These are phyloP conservation scores for Trypanosoma congolense DNA, from an alignment of 208 protist species.

Conservation along the genomic window DNA sequence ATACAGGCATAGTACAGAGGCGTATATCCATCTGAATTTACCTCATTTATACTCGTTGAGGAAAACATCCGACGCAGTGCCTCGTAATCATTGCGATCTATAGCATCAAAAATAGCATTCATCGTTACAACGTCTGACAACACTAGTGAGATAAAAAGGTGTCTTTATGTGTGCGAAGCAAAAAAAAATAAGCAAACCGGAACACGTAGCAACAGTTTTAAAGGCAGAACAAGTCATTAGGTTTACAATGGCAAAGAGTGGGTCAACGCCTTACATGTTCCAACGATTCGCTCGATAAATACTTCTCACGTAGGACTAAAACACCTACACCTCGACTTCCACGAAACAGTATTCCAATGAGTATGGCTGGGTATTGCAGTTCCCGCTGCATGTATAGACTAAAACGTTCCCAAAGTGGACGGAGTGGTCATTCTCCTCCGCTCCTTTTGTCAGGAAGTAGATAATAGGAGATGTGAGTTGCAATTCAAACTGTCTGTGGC, in stretches of 20 bases:
- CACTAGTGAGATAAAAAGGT: no score
- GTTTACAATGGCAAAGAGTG: no score
- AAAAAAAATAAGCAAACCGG: no score
- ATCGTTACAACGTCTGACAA: no score
- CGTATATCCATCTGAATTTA: slow-evolving; percentile 53
- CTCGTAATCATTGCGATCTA: slow-evolving; percentile 7
- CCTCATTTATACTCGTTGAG: slow-evolving; percentile 15
- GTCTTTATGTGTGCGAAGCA: no score
- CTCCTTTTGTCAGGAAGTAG: slow-evolving; percentile 71
- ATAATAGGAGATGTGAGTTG: slow-evolving; percentile 77
- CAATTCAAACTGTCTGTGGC: slow-evolving; percentile 62
- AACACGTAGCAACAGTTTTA: no score
- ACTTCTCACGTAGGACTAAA: slow-evolving; percentile 2
- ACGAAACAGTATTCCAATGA: slow-evolving; percentile 58
- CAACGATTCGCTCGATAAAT: slow-evolving; percentile 7
- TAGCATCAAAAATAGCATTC: slow-evolving; percentile 11
- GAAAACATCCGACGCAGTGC: background rate
- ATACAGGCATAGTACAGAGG: slow-evolving; percentile 85
- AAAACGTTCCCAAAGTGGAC: slow-evolving; percentile 83
- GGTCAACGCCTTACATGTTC: no score
- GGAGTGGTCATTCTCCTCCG: slow-evolving; percentile 44
- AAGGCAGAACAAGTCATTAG: no score
- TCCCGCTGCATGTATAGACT: slow-evolving; percentile 68
- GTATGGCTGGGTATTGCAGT: slow-evolving; percentile 58
- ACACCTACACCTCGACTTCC: slow-evolving; percentile 65